Conservation (phyloP, 192 early-diverging fungal genomes). For the Hyaloraphidium curvatum region DNA sequence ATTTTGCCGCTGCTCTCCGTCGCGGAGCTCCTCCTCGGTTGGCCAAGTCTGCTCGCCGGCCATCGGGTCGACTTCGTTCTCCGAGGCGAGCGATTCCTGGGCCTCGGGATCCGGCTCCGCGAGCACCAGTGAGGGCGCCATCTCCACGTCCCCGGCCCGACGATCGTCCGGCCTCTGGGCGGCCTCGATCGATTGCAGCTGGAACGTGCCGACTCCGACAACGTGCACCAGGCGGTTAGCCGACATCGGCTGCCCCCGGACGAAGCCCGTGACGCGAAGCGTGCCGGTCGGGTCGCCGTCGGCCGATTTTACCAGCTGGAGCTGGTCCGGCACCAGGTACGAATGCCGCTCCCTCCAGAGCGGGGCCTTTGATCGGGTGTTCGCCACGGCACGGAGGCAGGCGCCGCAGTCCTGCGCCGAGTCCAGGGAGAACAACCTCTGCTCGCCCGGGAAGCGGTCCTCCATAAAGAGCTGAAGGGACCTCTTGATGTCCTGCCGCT, state of each 20-base stretch:
- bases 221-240: conserved; percentile 85
- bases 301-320: conserved; percentile 34
- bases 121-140: no score
- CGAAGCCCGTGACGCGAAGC: conserved; percentile 65
- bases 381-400: conserved; percentile 54
- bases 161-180: no score
- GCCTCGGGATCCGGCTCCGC: conserved; percentile 34
- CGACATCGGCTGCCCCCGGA: conserved; percentile 64
- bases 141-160: no score
- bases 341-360: conserved; percentile 72
- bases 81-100: conserved; percentile 63
- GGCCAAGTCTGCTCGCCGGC: conserved; percentile 98
- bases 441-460: conserved; percentile 71
- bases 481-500: conserved; percentile 54
- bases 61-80: conserved; percentile 75
- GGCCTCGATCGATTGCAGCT: no score
- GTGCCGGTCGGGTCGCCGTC: conserved; percentile 23
- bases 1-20: conserved; percentile 38
- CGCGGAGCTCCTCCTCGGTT: conserved; percentile 79
- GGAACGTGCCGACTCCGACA: no score
- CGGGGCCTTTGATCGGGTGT: conserved; percentile 54
- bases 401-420: conserved; percentile 35
- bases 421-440: conserved; percentile 46
- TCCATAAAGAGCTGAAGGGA: conserved; percentile 66
- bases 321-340: conserved; percentile 69